Percentiles rank a stretch among this genome's conserved stretches.
These are phyloP conservation scores for Boletus sp. DNA, from an alignment of 768 basidiomycete species.

Conservation along the genomic window DNA sequence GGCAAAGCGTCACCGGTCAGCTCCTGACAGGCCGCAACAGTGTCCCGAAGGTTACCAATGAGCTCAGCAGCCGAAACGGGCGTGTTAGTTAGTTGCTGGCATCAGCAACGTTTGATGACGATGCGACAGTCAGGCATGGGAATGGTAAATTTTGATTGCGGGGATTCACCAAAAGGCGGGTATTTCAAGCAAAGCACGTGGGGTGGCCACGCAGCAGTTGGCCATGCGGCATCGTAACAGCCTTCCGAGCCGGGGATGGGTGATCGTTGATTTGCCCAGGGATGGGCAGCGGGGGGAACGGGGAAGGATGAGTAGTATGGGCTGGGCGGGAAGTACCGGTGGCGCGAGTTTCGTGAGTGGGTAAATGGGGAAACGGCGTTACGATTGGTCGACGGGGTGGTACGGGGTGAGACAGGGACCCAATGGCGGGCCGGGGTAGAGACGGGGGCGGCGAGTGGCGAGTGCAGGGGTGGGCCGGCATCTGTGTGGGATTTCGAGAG, in stretches of 20 bases:
- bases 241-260: too few relatives aligned
- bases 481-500: conserved; percentile 19
- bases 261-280: neutral
- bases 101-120: neutral
- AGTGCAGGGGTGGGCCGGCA: conserved; percentile 24
- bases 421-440: conserved; percentile 13
- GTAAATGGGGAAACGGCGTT: neutral
- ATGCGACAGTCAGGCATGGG: neutral
- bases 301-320: conserved; percentile 3
- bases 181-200: conserved; percentile 7
- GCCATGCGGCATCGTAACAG: too few relatives aligned
- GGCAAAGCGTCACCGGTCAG: neutral
- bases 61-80: conserved; percentile 5
- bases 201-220: neutral
- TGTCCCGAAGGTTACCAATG: neutral
- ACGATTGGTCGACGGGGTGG: neutral
- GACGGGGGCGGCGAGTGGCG: conserved; percentile 21
- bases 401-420: conserved; percentile 5
- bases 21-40: neutral
- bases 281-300: conserved; percentile 8
- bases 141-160: neutral
- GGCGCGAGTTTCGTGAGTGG: conserved; percentile 21
- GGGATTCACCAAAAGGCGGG: conserved; percentile 3
- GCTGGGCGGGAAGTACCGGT: conserved; percentile 25
- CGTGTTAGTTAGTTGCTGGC: neutral